Percentiles rank a stretch among this genome's conserved stretches.
phyloP scores from a whole-genome alignment of 2,329 filamentous ascomycete genomes.

The Penicillium nordicum region DNA sequence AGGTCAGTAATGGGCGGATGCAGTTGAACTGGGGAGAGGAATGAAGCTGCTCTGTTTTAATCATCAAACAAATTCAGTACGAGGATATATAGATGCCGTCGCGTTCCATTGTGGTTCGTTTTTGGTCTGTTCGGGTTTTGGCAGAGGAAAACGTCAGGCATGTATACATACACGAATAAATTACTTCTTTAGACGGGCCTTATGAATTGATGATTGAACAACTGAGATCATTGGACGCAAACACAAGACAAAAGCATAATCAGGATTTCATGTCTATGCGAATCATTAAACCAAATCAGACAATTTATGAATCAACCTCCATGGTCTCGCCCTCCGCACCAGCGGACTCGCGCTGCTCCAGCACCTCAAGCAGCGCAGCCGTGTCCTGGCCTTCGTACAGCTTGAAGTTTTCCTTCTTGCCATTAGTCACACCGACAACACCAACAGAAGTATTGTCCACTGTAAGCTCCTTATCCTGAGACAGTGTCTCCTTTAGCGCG shows the following conservation, averaged over 20 bases:
- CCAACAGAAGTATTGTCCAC: constrained; percentile 95
- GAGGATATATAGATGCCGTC: not conserved
- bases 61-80: not conserved
- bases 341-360: constrained; percentile 48
- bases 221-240: constrained; percentile 1
- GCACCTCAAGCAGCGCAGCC: constrained; percentile 76
- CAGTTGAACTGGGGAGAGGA: constrained; percentile 77
- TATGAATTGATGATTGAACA: constrained; percentile 8
- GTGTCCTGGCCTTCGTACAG: constrained; percentile 87
- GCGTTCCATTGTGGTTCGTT: not conserved
- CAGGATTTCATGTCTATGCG: constrained; percentile 32
- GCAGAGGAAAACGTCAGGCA: not conserved
- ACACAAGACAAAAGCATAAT: constrained; percentile 18
- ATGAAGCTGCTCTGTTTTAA: constrained; percentile 33
- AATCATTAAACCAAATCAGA: constrained; percentile 24
- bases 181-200: not conserved
- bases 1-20: constrained; percentile 69
- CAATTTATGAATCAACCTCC: constrained; percentile 54
- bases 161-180: not conserved
- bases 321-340: constrained; percentile 48
- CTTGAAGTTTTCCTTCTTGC: constrained; percentile 73
- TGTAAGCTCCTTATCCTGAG: constrained; percentile 96
- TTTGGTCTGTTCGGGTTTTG: not conserved
- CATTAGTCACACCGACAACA: constrained; percentile 66
- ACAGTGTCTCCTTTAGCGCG: constrained; percentile 90